Conservation (phyloP, 768 basidiomycete genomes). For the Mycena floridula region DNA sequence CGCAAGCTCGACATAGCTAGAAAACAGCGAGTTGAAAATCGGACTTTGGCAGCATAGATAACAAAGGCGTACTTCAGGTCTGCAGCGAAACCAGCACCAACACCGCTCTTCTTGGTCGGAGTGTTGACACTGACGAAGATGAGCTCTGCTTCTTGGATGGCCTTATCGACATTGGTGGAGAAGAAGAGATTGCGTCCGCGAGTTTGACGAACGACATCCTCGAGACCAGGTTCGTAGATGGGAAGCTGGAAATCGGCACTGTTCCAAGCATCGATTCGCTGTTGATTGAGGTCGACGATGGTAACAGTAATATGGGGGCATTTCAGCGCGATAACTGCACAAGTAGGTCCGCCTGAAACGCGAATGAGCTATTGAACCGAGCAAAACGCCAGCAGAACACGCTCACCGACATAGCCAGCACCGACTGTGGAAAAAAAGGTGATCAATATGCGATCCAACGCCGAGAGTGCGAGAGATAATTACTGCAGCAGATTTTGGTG, state of each 20-base stretch:
- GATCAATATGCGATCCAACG: constrained; percentile 1
- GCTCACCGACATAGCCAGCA: constrained; percentile 89
- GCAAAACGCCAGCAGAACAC: constrained; percentile 1
- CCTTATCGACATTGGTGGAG: constrained; percentile 90
- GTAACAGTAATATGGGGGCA: constrained; percentile 92
- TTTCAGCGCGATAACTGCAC: constrained; percentile 90
- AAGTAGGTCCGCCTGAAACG: constrained; percentile 81
- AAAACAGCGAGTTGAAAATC: constrained; percentile 5
- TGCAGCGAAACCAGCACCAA: constrained; percentile 96
- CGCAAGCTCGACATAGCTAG: constrained; percentile 93
- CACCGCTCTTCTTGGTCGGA: constrained; percentile 96
- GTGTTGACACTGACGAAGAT: constrained; percentile 99
- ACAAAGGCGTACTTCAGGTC: constrained; percentile 81
- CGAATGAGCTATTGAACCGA: constrained; percentile 6
- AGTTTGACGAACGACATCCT: constrained; percentile 79
- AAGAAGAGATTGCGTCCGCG: constrained; percentile 97
- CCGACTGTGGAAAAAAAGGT: constrained; percentile 46
- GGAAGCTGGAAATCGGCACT: constrained; percentile 76
- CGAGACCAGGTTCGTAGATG: constrained; percentile 97
- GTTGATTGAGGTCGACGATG: constrained; percentile 95
- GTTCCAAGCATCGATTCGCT: constrained; percentile 97
- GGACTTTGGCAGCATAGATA: constrained; percentile 5
- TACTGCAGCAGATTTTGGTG: constrained; percentile 72
- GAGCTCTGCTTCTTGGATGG: constrained; percentile 90
- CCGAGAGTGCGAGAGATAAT: constrained; percentile 11